A percentile compares a stretch with the other conserved stretches of the same genome.
Conservation (phyloP, 2,329 filamentous ascomycete genomes). For the Penicillium occitanis region DNA sequence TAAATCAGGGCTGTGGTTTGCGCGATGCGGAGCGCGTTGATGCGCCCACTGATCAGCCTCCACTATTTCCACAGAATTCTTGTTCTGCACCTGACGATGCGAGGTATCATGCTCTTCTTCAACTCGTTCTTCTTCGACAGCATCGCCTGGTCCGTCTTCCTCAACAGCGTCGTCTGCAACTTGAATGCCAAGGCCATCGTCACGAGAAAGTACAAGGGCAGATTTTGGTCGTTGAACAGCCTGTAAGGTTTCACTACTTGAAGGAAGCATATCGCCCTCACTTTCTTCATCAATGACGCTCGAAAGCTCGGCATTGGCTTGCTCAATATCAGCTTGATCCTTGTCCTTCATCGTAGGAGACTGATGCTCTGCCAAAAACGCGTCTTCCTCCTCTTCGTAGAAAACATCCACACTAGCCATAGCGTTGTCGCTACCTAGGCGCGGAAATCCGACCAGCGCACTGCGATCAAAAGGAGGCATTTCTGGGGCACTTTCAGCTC, state of each 20-base stretch:
- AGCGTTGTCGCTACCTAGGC: conserved; percentile 40
- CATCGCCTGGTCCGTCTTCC: conserved; percentile 21
- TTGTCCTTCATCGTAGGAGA: conserved; percentile 20
- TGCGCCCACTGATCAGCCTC: conserved; percentile 32
- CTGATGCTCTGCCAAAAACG: conserved; percentile 43
- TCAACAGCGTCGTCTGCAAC: conserved; percentile 19
- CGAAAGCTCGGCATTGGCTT: neutral
- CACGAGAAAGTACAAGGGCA: conserved; percentile 3
- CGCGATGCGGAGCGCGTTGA: conserved; percentile 24
- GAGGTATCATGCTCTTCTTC: neutral
- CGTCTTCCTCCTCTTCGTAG: conserved; percentile 53
- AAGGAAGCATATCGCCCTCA: conserved; percentile 16
- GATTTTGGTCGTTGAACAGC: neutral
- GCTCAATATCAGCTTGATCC: neutral
- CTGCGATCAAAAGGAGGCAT: conserved; percentile 51
- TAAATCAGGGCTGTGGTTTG: conserved; percentile 35
- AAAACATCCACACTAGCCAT: conserved; percentile 50
- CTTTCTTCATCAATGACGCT: conserved; percentile 18
- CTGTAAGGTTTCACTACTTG: conserved; percentile 22
- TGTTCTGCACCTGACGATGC: conserved; percentile 21
- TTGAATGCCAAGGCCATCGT: conserved; percentile 34
- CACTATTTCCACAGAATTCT: conserved; percentile 32
- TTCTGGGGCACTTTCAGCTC: conserved; percentile 51
- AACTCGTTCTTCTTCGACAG: conserved; percentile 8
- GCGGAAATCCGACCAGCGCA: conserved; percentile 35